These are phyloP conservation scores for Tuber melanosporum DNA, from an alignment of 495 filamentous ascomycete genomes.

Conservation along the genomic window DNA sequence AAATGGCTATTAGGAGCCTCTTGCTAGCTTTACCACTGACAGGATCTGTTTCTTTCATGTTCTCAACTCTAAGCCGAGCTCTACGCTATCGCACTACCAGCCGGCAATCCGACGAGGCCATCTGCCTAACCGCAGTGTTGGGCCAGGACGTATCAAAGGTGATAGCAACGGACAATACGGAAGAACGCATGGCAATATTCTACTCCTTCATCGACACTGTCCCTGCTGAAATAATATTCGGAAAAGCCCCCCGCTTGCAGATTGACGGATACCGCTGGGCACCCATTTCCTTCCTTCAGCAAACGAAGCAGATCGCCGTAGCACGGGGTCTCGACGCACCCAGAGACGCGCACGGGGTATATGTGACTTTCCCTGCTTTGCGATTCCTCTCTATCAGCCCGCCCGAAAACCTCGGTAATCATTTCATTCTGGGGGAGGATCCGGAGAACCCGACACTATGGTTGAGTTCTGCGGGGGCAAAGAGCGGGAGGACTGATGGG, in stretches of 20 bases:
- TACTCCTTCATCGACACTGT: conserved; percentile 8
- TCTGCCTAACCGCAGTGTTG: conserved; percentile 19
- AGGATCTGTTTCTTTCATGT: neutral
- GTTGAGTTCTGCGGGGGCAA: neutral
- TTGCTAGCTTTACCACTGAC: conserved; percentile 2
- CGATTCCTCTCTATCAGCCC: neutral
- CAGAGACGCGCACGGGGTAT: neutral
- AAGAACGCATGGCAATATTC: conserved; percentile 12
- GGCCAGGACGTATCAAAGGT: conserved; percentile 11
- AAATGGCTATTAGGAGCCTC: conserved; percentile 7
- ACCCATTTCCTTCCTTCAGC: conserved; percentile 13
- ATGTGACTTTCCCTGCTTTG: neutral
- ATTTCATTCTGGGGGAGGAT: conserved; percentile 3
- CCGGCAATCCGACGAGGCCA: conserved; percentile 15
- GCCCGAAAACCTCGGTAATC: neutral
- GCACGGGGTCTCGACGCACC: neutral
- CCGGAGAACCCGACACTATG: neutral
- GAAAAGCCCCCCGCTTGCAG: neutral
- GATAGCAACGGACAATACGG: neutral
- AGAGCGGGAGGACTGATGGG: neutral
- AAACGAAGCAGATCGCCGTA: neutral
- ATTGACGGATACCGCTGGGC: conserved; percentile 16
- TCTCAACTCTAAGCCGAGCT: conserved; percentile 6
- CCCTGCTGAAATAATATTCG: conserved; percentile 13
- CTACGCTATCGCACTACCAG: conserved; percentile 20